Evolutionary conservation across 495 filamentous ascomycete species (phyloP).

Genomic region (Penicillium fimorum): DNA sequence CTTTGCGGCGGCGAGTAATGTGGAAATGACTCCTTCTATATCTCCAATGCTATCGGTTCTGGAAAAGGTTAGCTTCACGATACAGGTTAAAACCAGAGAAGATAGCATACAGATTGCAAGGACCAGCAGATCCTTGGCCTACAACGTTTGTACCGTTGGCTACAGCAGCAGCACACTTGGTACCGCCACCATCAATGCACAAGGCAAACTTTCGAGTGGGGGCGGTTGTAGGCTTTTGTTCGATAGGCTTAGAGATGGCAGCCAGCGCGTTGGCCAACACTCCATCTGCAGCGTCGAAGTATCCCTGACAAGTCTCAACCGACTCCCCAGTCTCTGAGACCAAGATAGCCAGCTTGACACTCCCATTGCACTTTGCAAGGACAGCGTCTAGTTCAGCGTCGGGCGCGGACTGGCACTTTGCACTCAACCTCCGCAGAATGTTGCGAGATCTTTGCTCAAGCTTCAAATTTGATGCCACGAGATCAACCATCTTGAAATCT

Average conservation of each 20-base stretch:
- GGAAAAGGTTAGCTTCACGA: background rate
- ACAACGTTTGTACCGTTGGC: conserved; percentile 15
- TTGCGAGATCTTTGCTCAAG: conserved; percentile 38
- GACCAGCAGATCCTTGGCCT: conserved; percentile 28
- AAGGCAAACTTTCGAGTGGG: conserved; percentile 17
- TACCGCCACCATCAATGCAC: conserved; percentile 42
- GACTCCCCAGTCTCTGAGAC: conserved; percentile 28
- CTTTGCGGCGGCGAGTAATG: conserved; percentile 14
- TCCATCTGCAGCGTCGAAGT: conserved; percentile 25
- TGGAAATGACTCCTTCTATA: conserved; percentile 16
- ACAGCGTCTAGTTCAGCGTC: conserved; percentile 30
- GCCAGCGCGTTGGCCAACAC: conserved; percentile 29
- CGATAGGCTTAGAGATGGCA: background rate
- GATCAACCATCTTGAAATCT: conserved; percentile 34
- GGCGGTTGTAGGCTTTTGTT: background rate
- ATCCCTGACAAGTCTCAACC: conserved; percentile 20
- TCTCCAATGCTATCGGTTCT: conserved; percentile 21
- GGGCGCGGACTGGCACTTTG: conserved; percentile 16
- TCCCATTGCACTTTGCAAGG: conserved; percentile 24
- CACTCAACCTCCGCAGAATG: conserved; percentile 32
- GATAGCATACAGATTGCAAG: conserved; percentile 37
- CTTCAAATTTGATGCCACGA: conserved; percentile 40
- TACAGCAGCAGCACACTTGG: conserved; percentile 35
- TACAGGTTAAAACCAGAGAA: background rate
- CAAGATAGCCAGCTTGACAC: conserved; percentile 38